Percentiles rank a stretch among this genome's conserved stretches.
phyloP scores from a whole-genome alignment of 2,329 filamentous ascomycete genomes.

The Ophiostoma tasmaniense region DNA sequence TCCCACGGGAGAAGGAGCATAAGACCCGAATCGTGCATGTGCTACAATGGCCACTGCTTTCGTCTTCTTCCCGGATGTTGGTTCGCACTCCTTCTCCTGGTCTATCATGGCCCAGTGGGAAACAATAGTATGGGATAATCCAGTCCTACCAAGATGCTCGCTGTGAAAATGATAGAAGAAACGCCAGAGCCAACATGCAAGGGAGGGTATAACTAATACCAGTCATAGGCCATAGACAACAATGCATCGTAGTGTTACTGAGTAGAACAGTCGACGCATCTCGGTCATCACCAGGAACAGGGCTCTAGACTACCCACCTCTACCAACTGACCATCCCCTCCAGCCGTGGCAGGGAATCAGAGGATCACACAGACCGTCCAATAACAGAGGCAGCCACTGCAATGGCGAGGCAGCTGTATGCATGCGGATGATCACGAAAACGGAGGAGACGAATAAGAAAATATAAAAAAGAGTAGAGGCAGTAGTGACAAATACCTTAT shows the following conservation, averaged over 20 bases:
- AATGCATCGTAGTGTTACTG: no score
- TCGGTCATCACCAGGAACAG: background rate
- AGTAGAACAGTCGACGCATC: background rate
- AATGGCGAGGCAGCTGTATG: background rate
- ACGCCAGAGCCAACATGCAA: background rate
- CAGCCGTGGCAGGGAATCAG: background rate
- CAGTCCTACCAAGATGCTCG: background rate
- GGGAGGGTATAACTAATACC: background rate
- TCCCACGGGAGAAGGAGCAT: background rate
- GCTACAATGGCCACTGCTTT: background rate
- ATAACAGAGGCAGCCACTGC: background rate
- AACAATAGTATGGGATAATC: background rate
- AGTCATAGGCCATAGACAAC: background rate
- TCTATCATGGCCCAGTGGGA: background rate
- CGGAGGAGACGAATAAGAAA: background rate
- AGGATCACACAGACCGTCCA: background rate
- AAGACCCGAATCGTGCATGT: background rate
- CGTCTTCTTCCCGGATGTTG: background rate
- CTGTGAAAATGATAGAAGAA: background rate
- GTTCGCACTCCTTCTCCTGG: background rate
- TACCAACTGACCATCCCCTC: background rate
- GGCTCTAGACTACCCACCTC: background rate
- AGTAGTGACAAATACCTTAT: background rate
- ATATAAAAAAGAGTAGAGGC: background rate
- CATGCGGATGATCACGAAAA: background rate